Base-by-base conservation (phyloP, 129 eudicot species). In the Flaveria trinervia region DNA sequence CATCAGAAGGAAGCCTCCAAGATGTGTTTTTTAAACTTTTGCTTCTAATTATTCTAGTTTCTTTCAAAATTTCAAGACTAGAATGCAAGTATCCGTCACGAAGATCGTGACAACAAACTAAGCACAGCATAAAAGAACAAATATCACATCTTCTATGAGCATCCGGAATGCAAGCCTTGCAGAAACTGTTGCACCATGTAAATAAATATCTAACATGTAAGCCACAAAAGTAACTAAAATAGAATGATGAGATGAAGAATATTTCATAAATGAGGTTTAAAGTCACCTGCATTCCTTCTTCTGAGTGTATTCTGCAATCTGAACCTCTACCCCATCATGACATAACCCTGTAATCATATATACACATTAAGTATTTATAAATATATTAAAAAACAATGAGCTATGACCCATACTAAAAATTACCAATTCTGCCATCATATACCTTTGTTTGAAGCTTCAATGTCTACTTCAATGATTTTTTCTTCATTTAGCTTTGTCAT, bases 91-190 rank as follows among this genome's bases (percentile, higher is more conserved):
- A 79, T 59, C 86, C 86, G 46, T 73, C 89, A 70, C 81, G 82
- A 68, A 88, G 82, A 33, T 93, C 91, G 73, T 72, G 77, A 77
- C 92, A 88, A 68, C 98, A 93, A 77, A 36, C 74, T 76, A 93
- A 71, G 85, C 98, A 93, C 60, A 93, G 84, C 41, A 70, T 84
- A 59, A 89, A 93, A 12, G 90, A 83, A 78, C 98, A 93, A 45
- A 39, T 77, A 50, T 75, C 55, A 77, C 98, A 93, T 83, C 86
- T 91, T 88, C 96, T 85, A 30, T 93, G 91, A 76, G 84, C 83
- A 85, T 87, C 96, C 54, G 82, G 51, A 46, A 93, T 72, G 73
- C 90, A 83, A 66, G 76, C 74, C 51, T 76, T 84, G 85, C 98
- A 93, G 65, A 85, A 80, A 79, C 85, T 87, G 87, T 86, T 73